Percentiles rank a stretch among this genome's conserved stretches.
Evolutionary conservation across 2,329 filamentous ascomycete species (phyloP).

Genomic region (Beauveria bassiana): DNA sequence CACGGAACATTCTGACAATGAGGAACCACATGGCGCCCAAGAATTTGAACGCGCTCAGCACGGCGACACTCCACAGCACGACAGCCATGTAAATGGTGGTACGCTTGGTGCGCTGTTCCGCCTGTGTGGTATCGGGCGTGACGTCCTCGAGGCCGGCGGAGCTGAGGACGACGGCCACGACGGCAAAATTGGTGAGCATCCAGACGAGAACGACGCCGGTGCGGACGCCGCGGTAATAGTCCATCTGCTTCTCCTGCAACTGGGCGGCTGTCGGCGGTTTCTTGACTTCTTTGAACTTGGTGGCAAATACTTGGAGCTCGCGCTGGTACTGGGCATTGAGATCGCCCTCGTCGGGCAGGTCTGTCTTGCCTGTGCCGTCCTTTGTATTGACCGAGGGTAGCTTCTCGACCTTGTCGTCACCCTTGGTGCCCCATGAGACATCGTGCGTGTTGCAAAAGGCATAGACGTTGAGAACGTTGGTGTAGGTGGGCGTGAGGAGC

Average conservation of each 20-base stretch:
- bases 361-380: conserved; percentile 83
- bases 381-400: conserved; percentile 84
- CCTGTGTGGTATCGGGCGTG: conserved; percentile 27
- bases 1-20: conserved; percentile 77
- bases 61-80: conserved; percentile 84
- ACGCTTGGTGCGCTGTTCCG: conserved; percentile 43
- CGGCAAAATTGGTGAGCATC: conserved; percentile 93
- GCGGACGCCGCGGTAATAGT: conserved; percentile 96
- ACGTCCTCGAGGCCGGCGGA: conserved; percentile 73
- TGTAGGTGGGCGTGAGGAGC: conserved; percentile 89
- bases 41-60: conserved; percentile 76
- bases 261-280: conserved; percentile 47
- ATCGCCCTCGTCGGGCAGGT: conserved; percentile 90
- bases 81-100: conserved; percentile 79
- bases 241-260: conserved; percentile 78
- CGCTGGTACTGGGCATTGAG: conserved; percentile 91
- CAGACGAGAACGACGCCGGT: conserved; percentile 86
- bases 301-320: conserved; percentile 66
- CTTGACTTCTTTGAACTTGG: conserved; percentile 68
- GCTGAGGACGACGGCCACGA: conserved; percentile 79
- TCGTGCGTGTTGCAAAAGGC: conserved; percentile 98
- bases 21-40: conserved; percentile 87
- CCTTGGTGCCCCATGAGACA: conserved; percentile 96
- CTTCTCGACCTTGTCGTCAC: conserved; percentile 91
- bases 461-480: conserved; percentile 98